Evolutionary conservation across 177 flowering plant species (phyloP), one percentile per base, ranked within the genome.

Genomic region (Vitis hybrid): DNA sequence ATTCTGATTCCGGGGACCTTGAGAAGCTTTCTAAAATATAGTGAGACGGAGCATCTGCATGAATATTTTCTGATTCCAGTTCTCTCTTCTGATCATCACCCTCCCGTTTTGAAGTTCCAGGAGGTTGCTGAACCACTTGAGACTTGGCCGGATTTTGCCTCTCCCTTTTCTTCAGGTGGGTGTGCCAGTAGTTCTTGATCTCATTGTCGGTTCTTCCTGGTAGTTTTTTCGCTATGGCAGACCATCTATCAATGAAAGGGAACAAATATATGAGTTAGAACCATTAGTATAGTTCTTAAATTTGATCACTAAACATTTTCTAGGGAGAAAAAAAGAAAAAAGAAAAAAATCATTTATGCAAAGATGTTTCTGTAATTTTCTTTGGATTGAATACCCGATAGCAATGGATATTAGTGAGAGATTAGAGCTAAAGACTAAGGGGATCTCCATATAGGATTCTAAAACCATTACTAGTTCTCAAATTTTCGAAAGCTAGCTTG

Each of bases 131-230:
- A 15, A 60, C 58, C 16, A 13, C 45, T 50, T 51, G 26, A 45
- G 58, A 55, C 12, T 22, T 9, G 33, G 62, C 14, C 20, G 13
- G 1, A 9, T 48, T 70, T 29, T 22, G 53, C n/a, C 51, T 66
- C 39, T 1, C 2, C 0, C 53, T 64, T 64, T 78, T 81, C 71
- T 71, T 81, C 1, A 79, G 51, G 31, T 67, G 50, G 71, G 78
- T 75, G 69, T 81, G 73, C 84, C 84, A 81, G 49, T 72, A 65
- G 51, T 81, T 81, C 64, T 81, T 81, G 2, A 81, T 66, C 55
- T 78, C 81, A 45, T 80, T 80, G 67, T 80, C 83, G 13, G 83
- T 69, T 64, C 81, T 72, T 72, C 81, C 81, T 0, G 77, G 75
- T 61, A 79, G 45, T 22, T 61, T 20, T 2, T 72, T 60, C 2